Conservation (phyloP, 176 grass and related monocot genomes). For the Carex littledalei region DNA sequence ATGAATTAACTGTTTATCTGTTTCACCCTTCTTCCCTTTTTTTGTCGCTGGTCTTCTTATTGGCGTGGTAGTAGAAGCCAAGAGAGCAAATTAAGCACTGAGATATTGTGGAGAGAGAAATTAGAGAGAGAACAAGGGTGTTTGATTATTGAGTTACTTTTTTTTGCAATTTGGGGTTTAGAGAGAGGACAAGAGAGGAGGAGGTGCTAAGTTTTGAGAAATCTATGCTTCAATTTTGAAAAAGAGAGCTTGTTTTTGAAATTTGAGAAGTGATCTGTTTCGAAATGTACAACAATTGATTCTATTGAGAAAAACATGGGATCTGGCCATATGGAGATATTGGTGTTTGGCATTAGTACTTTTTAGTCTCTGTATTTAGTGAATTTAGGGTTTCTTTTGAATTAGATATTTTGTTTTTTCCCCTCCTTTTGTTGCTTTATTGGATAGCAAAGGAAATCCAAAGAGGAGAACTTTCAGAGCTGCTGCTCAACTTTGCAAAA, state of each 20-base stretch:
- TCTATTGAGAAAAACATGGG: not conserved
- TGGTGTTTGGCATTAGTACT: not conserved
- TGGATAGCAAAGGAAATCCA: not conserved
- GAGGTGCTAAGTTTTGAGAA: not conserved
- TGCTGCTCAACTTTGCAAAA: conserved; percentile 6
- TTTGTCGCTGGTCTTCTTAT: not conserved
- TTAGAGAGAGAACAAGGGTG: not conserved
- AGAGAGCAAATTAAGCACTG: not conserved
- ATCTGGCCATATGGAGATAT: not conserved
- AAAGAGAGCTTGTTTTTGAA: not conserved
- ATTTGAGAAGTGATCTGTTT: conserved; percentile 1
- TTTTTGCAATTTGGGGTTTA: not conserved
- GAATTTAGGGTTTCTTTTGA: not conserved
- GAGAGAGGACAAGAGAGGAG: not conserved
- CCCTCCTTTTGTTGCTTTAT: not conserved
- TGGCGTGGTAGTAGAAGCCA: not conserved
- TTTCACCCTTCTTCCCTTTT: not conserved
- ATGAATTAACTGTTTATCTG: conserved; percentile 32
- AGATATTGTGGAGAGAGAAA: not conserved
- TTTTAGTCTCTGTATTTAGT: not conserved
- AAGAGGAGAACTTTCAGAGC: conserved; percentile 6
- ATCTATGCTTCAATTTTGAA: conserved; percentile 7
- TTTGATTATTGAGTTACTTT: not conserved
- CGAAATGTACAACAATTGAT: conserved; percentile 1
- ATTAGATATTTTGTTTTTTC: not conserved